Evolutionary conservation across 2,329 filamentous ascomycete genomes (phyloP), one percentile per base, ranked within the genome.

Genomic region (Fusarium ambrosium): DNA sequence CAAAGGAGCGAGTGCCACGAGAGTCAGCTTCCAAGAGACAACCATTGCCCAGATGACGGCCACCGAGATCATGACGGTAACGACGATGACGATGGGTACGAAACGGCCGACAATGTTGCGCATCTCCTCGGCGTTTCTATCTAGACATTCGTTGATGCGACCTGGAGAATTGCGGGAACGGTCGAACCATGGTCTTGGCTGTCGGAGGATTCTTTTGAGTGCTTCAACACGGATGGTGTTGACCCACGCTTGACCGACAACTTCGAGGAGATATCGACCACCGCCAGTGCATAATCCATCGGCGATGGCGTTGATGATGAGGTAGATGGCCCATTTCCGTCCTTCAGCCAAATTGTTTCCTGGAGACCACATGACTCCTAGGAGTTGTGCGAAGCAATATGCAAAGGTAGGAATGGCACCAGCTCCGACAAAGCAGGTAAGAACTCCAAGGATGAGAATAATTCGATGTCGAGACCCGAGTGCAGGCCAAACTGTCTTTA

Each of bases 61-160:
- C n/a, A 93, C 88, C 0, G 84, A 66, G 20, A 94, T 87, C 88
- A 97, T 95, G 62, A 90, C 83, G 0, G 86, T 79, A 4, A 93
- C 91, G 11, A 92, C 89, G 16, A 95, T 86, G 1, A 93, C 82
- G 63, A 93, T 90, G 1, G 93, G 92, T 1, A 92, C 87, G 78
- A 98, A 97, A 2, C 93, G 90, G 2, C 94, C 93, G 0, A 97
- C 87, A 0, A 98, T 85, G 76, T 94, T 95, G 10, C 94, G 90
- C 90, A 97, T 95, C 80, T 98, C 95, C 80, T 98, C 95, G 0
- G 93, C 93, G 77, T 94, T 94, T 18, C 93, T 89, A 78, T 97
- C 94, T 0, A 98, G 87, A 53, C 89, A 92, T 70, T 94, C 91
- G 1, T 88, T 91, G 48, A 98, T 87, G 2, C 87, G 86, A 1